Evolutionary conservation across 306 rosid genomes (phyloP).

Genomic region (Alnus glutinosa): DNA sequence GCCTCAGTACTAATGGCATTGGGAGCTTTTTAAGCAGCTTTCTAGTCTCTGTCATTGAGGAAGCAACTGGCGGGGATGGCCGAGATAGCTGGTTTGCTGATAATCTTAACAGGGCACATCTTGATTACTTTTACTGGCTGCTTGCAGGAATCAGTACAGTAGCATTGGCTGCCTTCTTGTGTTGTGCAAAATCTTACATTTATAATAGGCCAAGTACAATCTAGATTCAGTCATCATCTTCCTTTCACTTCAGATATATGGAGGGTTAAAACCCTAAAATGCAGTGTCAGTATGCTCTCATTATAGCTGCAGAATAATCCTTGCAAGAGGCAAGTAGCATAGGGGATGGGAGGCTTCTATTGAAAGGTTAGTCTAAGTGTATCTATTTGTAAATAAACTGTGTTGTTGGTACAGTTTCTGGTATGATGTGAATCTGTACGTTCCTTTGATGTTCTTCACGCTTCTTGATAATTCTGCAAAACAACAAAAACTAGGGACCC

Average conservation of each 20-base stretch:
- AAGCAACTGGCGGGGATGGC: conserved; percentile 35
- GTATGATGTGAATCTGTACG: too few species aligned
- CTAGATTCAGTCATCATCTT: background rate
- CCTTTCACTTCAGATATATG: background rate
- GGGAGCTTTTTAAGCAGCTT: conserved; percentile 69
- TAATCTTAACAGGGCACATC: conserved; percentile 67
- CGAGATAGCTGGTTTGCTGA: conserved; percentile 54
- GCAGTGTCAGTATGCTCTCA: too few species aligned
- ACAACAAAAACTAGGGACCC: too few species aligned
- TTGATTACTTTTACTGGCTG: conserved; percentile 71
- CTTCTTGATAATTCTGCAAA: too few species aligned
- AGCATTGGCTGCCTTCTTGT: conserved; percentile 28
- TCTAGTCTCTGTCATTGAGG: conserved; percentile 46
- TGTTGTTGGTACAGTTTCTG: too few species aligned
- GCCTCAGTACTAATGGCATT: conserved; percentile 58
- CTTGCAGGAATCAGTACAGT: conserved; percentile 47
- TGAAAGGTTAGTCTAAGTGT: too few species aligned
- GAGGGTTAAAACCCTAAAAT: too few species aligned
- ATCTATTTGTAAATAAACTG: too few species aligned
- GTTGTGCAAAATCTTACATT: conserved; percentile 35
- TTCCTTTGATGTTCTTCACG: too few species aligned
- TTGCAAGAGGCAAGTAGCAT: too few species aligned
- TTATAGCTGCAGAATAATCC: too few species aligned
- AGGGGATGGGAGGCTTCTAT: too few species aligned
- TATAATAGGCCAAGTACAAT: conserved; percentile 10